Conservation (phyloP, 1,139 yeast genomes). For the Suhomyces bokatorum region DNA sequence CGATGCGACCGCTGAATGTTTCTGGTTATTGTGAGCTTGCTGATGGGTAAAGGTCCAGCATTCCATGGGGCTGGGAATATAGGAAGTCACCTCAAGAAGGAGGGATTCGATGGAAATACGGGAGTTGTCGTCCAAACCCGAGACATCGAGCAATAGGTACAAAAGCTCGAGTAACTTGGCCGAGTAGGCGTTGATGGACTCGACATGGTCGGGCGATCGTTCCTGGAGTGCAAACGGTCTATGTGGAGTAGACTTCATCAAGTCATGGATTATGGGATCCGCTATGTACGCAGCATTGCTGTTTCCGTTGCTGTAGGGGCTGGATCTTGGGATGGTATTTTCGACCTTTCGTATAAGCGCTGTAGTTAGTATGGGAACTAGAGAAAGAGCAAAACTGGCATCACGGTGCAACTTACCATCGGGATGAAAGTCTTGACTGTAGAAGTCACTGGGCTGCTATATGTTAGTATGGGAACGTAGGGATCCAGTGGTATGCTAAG, state of each 20-base stretch:
- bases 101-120: constrained; percentile 32
- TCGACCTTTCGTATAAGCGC: constrained; percentile 18
- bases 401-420: constrained; percentile 21
- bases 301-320: constrained; percentile 7
- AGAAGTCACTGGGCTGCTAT: constrained; percentile 5
- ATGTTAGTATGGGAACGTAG: constrained; percentile 3
- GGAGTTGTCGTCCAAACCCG: constrained; percentile 30
- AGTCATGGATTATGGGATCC: constrained; percentile 34
- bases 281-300: constrained; percentile 15
- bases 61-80: constrained; percentile 25
- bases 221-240: constrained; percentile 12
- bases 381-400: background rate
- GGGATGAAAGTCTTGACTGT: constrained; percentile 21
- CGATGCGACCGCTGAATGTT: background rate
- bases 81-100: constrained; percentile 30
- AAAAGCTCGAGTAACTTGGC: constrained; percentile 31
- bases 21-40: constrained; percentile 5
- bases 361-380: constrained; percentile 11
- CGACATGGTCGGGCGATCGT: constrained; percentile 6
- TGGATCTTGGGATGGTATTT: constrained; percentile 17
- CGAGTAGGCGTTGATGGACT: constrained; percentile 28
- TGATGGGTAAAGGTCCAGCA: constrained; percentile 15
- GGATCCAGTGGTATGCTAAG: too few relatives aligned
- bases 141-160: constrained; percentile 30
- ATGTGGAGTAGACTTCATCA: constrained; percentile 37